Evolutionary conservation across 345 rosid species (phyloP).

Genomic region (Eucalyptus sp.): DNA sequence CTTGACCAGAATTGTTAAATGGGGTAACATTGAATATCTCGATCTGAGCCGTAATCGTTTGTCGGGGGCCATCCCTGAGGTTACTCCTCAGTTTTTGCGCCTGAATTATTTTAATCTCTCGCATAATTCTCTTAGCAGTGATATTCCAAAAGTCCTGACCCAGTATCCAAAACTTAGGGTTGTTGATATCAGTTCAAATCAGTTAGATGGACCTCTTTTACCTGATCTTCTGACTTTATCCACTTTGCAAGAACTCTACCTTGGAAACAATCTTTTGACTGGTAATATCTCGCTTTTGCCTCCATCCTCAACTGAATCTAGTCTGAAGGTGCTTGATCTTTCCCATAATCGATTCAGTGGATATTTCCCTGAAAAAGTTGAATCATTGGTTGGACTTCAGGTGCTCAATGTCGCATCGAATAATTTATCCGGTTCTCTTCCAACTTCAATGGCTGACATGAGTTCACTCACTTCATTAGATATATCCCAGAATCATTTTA

Average conservation of each 20-base stretch:
- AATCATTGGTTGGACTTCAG: slow-evolving; percentile 54
- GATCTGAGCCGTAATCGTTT: slow-evolving; percentile 84
- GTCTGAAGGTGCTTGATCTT: slow-evolving; percentile 63
- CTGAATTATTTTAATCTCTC: slow-evolving; percentile 85
- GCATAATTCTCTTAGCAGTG: slow-evolving; percentile 54
- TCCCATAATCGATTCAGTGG: slow-evolving; percentile 68
- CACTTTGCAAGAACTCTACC: slow-evolving; percentile 71
- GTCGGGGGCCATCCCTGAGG: slow-evolving; percentile 68
- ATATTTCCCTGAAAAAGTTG: slow-evolving; percentile 60
- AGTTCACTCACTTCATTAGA: slow-evolving; percentile 54
- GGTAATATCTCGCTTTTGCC: slow-evolving; percentile 46
- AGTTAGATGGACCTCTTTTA: slow-evolving; percentile 52
- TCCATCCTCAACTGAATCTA: slow-evolving; percentile 26
- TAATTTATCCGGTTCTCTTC: slow-evolving; percentile 77
- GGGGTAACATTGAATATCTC: slow-evolving; percentile 77
- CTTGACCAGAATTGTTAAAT: slow-evolving; percentile 54
- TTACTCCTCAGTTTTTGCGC: slow-evolving; percentile 69
- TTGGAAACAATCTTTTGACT: slow-evolving; percentile 47
- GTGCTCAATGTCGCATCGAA: slow-evolving; percentile 69
- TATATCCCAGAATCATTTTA: slow-evolving; percentile 67
- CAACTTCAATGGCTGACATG: slow-evolving; percentile 64
- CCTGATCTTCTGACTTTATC: slow-evolving; percentile 47
- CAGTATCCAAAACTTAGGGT: slow-evolving; percentile 73
- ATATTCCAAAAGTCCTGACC: slow-evolving; percentile 51
- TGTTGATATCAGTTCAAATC: slow-evolving; percentile 81